Base-by-base conservation (phyloP, 2,329 filamentous ascomycete genomes). In the Penicillium digitatum region DNA sequence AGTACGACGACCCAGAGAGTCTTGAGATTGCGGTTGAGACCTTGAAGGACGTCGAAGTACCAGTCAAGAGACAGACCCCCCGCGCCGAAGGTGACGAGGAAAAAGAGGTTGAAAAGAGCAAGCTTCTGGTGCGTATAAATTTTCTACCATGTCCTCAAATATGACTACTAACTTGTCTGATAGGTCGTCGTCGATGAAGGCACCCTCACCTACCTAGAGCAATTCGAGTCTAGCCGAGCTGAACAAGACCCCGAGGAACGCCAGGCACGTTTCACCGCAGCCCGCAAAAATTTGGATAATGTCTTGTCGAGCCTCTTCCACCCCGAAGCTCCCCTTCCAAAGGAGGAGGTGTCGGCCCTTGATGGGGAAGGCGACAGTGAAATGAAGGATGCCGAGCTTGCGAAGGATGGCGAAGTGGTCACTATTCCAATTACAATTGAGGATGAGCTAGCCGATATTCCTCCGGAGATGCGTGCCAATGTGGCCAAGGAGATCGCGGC, bases 361-460 rank as follows among this genome's bases (percentile, higher is more conserved):
- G 88, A 91, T 59, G 79, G 76, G 3, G 83, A 87, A 53, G 87
- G 85, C 20, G 89, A 95, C 64, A 76, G 79, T 5, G 67, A 78
- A 5, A 94, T 93, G 89, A 81, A 81, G 44, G 87, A 89, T 58
- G 74, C 70, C 18, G 82, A 80, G 0, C 72, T 73, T 16, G 74
- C 79, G 26, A 78, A 79, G 35, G 84, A 84, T 37, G 85, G 85
- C 32, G 91, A 96, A 72, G 87, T 96, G 37, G 87, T 95, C 61
- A 96, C 92, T 55, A 95, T 97, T 56, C 87, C 91, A 4, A 81
- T 96, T 31, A 86, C 87, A 1, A 84, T 88, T 49, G 94, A 99
- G 60, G 95, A 99, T 68, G 94, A 99, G 68, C 80, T 99, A 42
- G 87, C 92, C 20, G 94, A 99, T 66, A 96, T 99, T 45, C 94